phyloP scores from a whole-genome alignment of 768 basidiomycete genomes.

The Kwoniella botswanensis region DNA sequence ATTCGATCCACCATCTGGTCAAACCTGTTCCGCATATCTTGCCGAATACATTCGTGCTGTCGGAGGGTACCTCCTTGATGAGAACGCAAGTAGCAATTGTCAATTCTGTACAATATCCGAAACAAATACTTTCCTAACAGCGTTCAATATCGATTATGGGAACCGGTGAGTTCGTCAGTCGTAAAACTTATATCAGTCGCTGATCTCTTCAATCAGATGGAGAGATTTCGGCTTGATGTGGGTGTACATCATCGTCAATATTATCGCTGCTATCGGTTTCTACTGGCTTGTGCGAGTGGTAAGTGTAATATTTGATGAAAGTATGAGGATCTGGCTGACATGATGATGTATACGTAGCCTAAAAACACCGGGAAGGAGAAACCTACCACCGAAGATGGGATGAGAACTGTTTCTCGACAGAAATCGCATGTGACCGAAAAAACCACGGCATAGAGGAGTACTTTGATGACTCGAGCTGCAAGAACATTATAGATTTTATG shows the following conservation, averaged over 20 bases:
- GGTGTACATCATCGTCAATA: constrained; percentile 58
- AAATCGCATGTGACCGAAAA: constrained; percentile 6
- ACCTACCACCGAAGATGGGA: constrained; percentile 10
- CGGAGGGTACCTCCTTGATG: constrained; percentile 78
- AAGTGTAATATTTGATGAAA: constrained; percentile 7
- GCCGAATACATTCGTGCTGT: constrained; percentile 66
- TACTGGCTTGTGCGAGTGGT: constrained; percentile 52
- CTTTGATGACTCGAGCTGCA: no score
- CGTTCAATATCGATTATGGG: constrained; percentile 68
- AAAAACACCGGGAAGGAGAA: constrained; percentile 41
- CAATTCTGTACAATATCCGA: constrained; percentile 71
- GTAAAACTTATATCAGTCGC: not conserved
- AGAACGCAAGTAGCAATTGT: constrained; percentile 67
- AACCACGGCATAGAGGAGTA: not conserved
- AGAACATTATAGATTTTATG: not conserved
- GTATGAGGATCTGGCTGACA: no score
- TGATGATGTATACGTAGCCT: constrained; percentile 1
- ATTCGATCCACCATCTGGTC: constrained; percentile 74
- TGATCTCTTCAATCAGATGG: constrained; percentile 57
- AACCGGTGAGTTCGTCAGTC: constrained; percentile 50
- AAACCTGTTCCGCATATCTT: constrained; percentile 76
- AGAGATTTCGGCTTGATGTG: constrained; percentile 65
- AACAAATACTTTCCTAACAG: constrained; percentile 67
- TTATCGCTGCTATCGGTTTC: constrained; percentile 40
- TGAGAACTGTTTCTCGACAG: constrained; percentile 1